A percentile compares a stretch with the other conserved stretches of the same genome.
phyloP scores from a whole-genome alignment of 495 filamentous ascomycete genomes.

The Hypoxylon fragiforme region DNA sequence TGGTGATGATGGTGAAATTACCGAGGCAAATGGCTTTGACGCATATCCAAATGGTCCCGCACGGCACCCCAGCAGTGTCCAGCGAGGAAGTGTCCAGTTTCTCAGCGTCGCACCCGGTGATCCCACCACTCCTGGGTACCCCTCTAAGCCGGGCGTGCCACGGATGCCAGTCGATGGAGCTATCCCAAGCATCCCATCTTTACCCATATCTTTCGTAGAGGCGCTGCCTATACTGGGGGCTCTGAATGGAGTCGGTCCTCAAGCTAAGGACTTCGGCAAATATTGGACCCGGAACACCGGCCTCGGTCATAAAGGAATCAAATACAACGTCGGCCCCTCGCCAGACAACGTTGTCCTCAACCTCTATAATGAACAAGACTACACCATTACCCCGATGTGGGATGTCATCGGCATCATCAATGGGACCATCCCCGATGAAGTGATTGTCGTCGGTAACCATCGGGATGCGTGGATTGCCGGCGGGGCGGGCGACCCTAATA shows the following conservation, averaged over 20 bases:
- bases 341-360: conserved; percentile 76
- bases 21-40: conserved; percentile 76
- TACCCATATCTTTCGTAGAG: conserved; percentile 89
- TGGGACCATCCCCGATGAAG: conserved; percentile 78
- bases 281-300: conserved; percentile 72
- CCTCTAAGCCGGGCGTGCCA: conserved; percentile 87
- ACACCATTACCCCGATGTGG: conserved; percentile 88
- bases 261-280: conserved; percentile 73
- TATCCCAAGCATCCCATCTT: conserved; percentile 84
- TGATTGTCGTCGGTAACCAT: conserved; percentile 92
- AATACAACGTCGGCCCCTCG: conserved; percentile 91
- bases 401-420: conserved; percentile 95
- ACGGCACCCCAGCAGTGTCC: conserved; percentile 83
- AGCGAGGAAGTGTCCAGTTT: conserved; percentile 88
- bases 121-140: conserved; percentile 88
- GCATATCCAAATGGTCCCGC: conserved; percentile 87
- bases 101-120: conserved; percentile 67
- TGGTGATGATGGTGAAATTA: conserved; percentile 81
- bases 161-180: conserved; percentile 67
- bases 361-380: conserved; percentile 85
- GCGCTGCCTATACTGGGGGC: conserved; percentile 83
- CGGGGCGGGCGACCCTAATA: conserved; percentile 85
- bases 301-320: conserved; percentile 77
- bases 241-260: conserved; percentile 84
- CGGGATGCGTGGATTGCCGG: conserved; percentile 93